phyloP scores from a whole-genome alignment of 2,329 filamentous ascomycete genomes.

The Curvularia hawaiiensis region DNA sequence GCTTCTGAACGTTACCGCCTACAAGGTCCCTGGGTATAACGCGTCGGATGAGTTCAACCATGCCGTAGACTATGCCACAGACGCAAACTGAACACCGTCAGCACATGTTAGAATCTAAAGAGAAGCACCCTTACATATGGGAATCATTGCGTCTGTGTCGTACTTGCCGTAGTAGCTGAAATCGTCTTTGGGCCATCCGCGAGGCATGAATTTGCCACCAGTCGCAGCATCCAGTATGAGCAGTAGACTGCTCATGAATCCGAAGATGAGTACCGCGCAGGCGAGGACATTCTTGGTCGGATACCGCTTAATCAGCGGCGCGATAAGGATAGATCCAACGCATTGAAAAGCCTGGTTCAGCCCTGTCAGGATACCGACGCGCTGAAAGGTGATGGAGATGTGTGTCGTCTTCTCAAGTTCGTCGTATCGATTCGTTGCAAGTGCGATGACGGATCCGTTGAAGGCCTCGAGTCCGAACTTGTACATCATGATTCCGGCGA shows the following conservation, averaged over 20 bases:
- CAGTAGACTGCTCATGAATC: slow-evolving; percentile 54
- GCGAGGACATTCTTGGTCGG: slow-evolving; percentile 55
- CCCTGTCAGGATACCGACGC: slow-evolving; percentile 54
- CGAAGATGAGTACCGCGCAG: slow-evolving; percentile 53
- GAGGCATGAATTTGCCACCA: slow-evolving; percentile 51
- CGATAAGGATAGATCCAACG: slow-evolving; percentile 57
- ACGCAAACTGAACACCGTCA: slow-evolving; percentile 28
- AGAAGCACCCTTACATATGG: slow-evolving; percentile 46
- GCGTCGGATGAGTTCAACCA: slow-evolving; percentile 59
- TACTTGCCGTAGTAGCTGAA: slow-evolving; percentile 56
- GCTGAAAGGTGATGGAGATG: slow-evolving; percentile 52
- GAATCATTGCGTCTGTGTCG: slow-evolving; percentile 57
- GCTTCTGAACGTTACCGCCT: slow-evolving; percentile 57
- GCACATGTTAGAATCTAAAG: neutral
- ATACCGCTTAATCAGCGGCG: slow-evolving; percentile 56
- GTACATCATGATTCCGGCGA: slow-evolving; percentile 58
- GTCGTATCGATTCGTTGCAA: slow-evolving; percentile 58
- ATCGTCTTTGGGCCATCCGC: slow-evolving; percentile 44
- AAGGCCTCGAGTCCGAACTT: slow-evolving; percentile 60
- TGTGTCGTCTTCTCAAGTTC: slow-evolving; percentile 46
- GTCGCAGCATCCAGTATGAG: slow-evolving; percentile 57
- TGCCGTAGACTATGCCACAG: slow-evolving; percentile 46
- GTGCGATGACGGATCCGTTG: slow-evolving; percentile 56
- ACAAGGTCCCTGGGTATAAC: slow-evolving; percentile 60
- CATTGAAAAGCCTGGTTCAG: slow-evolving; percentile 59